These are phyloP conservation scores for Cryptomeria japonica DNA, from an alignment of 75 land plant genomes.

Conservation along the genomic window DNA sequence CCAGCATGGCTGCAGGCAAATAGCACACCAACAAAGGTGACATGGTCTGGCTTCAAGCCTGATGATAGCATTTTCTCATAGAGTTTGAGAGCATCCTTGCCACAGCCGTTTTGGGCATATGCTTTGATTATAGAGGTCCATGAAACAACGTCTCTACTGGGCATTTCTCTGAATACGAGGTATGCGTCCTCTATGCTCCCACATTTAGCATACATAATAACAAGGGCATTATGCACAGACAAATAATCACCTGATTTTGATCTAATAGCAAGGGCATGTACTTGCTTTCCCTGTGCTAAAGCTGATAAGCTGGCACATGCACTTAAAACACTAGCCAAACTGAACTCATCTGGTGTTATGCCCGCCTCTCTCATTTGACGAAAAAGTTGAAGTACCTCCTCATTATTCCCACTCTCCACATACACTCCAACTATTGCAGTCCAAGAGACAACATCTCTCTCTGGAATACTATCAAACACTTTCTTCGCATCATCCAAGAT, in stretches of 20 bases:
- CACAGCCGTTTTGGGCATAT: constrained; percentile 43
- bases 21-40: constrained; percentile 45
- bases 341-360: constrained; percentile 25
- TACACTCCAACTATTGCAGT: constrained; percentile 33
- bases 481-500: constrained; percentile 13
- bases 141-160: constrained; percentile 36
- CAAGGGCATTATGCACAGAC: constrained; percentile 42
- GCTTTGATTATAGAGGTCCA: constrained; percentile 58
- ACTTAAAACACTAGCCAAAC: constrained; percentile 38
- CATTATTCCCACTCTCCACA: constrained; percentile 29
- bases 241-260: constrained; percentile 22
- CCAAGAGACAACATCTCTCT: constrained; percentile 25
- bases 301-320: constrained; percentile 37
- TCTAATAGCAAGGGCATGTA: constrained; percentile 30
- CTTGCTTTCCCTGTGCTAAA: constrained; percentile 34
- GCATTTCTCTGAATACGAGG: constrained; percentile 35
- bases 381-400: constrained; percentile 31
- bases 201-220: constrained; percentile 59
- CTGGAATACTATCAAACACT: constrained; percentile 13
- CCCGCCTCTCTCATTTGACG: constrained; percentile 23
- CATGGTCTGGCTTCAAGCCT: constrained; percentile 40
- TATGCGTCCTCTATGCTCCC: constrained; percentile 44
- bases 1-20: constrained; percentile 66
- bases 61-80: constrained; percentile 32
- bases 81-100: constrained; percentile 29